A percentile compares a stretch with the other conserved stretches of the same genome.
These are phyloP conservation scores for Calycina herbarum DNA, from an alignment of 2,329 filamentous ascomycete species.

Conservation along the genomic window DNA sequence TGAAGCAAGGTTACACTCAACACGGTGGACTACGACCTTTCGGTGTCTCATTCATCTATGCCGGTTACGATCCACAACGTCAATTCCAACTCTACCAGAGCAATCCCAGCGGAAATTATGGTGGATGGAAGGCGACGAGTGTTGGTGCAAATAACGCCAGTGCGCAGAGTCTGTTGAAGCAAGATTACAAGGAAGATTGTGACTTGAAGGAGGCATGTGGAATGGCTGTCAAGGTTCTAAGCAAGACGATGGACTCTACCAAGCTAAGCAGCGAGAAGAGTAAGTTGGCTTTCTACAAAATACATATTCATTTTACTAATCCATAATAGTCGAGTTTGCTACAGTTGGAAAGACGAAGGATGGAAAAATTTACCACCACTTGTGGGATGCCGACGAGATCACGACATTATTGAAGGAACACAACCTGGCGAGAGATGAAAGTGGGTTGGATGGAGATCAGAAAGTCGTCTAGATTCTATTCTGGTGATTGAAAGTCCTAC, in stretches of 20 bases:
- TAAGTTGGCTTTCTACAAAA: conserved; percentile 48
- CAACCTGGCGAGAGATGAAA: conserved; percentile 83
- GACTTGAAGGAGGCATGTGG: conserved; percentile 94
- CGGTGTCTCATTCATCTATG: conserved; percentile 99
- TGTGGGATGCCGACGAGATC: conserved; percentile 97
- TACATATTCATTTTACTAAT: conserved; percentile 23
- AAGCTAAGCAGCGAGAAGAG: conserved; percentile 99
- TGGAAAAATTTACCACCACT: conserved; percentile 95
- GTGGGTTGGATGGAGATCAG: conserved; percentile 34
- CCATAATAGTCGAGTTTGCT: conserved; percentile 81
- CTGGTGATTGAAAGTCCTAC: conserved; percentile 15
- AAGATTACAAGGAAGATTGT: conserved; percentile 99
- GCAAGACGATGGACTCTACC: conserved; percentile 99
- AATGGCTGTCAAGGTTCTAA: conserved; percentile 96
- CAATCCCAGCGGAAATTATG: conserved; percentile 98
- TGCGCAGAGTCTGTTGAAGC: conserved; percentile 94
- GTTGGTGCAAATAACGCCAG: conserved; percentile 98
- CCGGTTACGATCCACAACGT: conserved; percentile 91
- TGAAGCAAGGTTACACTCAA: conserved; percentile 99
- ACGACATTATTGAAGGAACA: conserved; percentile 92
- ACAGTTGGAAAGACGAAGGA: conserved; percentile 94
- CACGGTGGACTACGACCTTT: conserved; percentile 98
- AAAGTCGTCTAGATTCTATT: conserved; percentile 31
- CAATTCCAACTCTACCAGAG: conserved; percentile 99
- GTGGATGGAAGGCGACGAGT: conserved; percentile 98